Conservation (phyloP, 1,139 yeast genomes). For the Candida tetrigidarum region DNA sequence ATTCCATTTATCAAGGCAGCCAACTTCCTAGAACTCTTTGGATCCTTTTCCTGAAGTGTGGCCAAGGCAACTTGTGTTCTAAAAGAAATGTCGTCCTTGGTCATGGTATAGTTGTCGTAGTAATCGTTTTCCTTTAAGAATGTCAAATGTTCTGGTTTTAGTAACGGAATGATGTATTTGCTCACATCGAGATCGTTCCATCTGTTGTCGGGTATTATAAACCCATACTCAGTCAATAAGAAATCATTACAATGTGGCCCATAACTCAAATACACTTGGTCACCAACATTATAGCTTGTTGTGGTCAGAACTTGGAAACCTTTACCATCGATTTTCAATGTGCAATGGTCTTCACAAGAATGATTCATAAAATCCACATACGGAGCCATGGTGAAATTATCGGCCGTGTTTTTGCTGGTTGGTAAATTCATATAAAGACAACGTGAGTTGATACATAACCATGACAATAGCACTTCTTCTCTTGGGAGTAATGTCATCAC, state of each 20-base stretch:
- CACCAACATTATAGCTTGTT: constrained; percentile 38
- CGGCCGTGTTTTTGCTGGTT: constrained; percentile 48
- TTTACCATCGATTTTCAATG: constrained; percentile 44
- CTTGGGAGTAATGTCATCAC: constrained; percentile 15
- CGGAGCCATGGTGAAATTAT: constrained; percentile 91
- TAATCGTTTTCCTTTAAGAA: constrained; percentile 60
- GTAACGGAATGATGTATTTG: constrained; percentile 33
- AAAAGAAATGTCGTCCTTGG: constrained; percentile 58
- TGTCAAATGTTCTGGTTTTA: constrained; percentile 42
- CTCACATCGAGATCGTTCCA: constrained; percentile 79
- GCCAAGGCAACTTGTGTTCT: constrained; percentile 80
- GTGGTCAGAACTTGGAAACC: constrained; percentile 59
- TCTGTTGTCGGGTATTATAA: constrained; percentile 56
- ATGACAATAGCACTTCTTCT: constrained; percentile 59
- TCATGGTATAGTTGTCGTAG: constrained; percentile 74
- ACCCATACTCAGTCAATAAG: constrained; percentile 86
- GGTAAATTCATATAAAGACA: constrained; percentile 81
- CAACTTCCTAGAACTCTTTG: constrained; percentile 33
- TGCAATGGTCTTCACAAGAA: constrained; percentile 56
- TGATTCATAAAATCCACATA: constrained; percentile 90
- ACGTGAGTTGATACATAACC: constrained; percentile 91
- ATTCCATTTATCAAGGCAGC: constrained; percentile 40
- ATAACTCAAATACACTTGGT: constrained; percentile 74
- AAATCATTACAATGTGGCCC: constrained; percentile 90
- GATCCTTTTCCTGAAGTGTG: constrained; percentile 50